Conservation (phyloP, 1,139 yeast species). For the Diutina ranongensis region DNA sequence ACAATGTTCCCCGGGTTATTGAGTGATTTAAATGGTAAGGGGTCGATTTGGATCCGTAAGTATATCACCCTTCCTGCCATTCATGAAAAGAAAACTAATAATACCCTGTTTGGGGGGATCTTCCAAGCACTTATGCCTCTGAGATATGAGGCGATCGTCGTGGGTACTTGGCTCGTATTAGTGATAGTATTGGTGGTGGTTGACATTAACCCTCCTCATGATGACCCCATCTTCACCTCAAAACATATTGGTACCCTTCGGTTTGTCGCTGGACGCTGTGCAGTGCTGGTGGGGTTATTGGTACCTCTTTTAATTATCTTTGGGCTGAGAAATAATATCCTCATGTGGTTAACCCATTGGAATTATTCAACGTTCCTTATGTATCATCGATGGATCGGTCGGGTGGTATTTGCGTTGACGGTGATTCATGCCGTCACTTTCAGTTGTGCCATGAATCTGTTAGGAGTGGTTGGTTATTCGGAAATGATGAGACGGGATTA, state of each 20-base stretch:
- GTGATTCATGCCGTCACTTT: background rate
- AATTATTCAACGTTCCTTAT: background rate
- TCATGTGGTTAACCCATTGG: slow-evolving; percentile 3
- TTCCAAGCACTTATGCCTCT: slow-evolving; percentile 1
- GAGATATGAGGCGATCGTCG: background rate
- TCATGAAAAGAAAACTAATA: background rate
- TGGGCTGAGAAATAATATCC: slow-evolving; percentile 2
- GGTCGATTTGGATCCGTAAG: background rate
- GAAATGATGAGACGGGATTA: slow-evolving; percentile 3
- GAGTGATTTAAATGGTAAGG: background rate
- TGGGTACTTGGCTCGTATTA: background rate
- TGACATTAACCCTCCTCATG: background rate
- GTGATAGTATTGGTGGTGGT: background rate
- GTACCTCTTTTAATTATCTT: slow-evolving; percentile 1
- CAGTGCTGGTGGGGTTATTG: background rate
- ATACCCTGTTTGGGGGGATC: background rate
- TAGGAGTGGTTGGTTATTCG: background rate
- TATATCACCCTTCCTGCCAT: slow-evolving; percentile 2
- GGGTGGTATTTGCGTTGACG: background rate
- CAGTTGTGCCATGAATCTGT: background rate
- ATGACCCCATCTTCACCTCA: background rate
- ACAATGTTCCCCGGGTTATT: background rate
- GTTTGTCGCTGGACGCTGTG: slow-evolving; percentile 3
- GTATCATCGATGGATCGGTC: slow-evolving; percentile 3
- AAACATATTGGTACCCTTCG: background rate